Base-by-base conservation (phyloP, 148 eudicot genomes). In the Nepenthes gracilis region DNA sequence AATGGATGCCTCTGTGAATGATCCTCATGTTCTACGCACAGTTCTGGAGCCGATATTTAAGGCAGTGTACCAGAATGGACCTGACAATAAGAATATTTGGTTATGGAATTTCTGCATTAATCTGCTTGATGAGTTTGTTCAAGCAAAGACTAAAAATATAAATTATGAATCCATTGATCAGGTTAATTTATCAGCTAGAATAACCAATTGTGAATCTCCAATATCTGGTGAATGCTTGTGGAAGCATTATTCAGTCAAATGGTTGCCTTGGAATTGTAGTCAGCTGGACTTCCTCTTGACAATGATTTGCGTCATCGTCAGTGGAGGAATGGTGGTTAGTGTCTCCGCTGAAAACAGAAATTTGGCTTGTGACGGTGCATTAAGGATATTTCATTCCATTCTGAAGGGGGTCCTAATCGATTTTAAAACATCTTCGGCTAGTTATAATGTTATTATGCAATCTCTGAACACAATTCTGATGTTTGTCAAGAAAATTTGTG, bases 11-110 rank as follows among this genome's bases (percentile, higher is more conserved):
- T 64, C 53, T 38, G 85, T 84, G 55, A 82, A 77, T 70, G 76
- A 76, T 63, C 69, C 87, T 63, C 62, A 64, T 59, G 67, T 82
- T 47, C 48, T 82, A 43, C 75, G 67, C 66, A 43, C 57, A 59
- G 93, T 70, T 64, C 76, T 84, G 77, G 90, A 85, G 70, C 96
- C 98, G 43, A 72, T 91, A 61, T 58, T 85, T 33, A 78, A 78
- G 45, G 74, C 63, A 54, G 78, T 83, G 59, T 81, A 85, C 55
- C 74, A 32, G 57, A 56, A 66, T 61, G 74, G 66, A 58, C 85
- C 83, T 33, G 76, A 80, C 48, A 74, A 75, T 52, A 74, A 53
- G 70, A 83, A 81, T 61, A 65, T 74, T 36, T 74, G 74, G 80
- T 74, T 66, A 60, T 85, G 84, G 83, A 80, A 64, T 35, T 65